A percentile compares a stretch with the other conserved stretches of the same genome.
phyloP scores from a whole-genome alignment of 345 rosid species.

The Salix dunnii region DNA sequence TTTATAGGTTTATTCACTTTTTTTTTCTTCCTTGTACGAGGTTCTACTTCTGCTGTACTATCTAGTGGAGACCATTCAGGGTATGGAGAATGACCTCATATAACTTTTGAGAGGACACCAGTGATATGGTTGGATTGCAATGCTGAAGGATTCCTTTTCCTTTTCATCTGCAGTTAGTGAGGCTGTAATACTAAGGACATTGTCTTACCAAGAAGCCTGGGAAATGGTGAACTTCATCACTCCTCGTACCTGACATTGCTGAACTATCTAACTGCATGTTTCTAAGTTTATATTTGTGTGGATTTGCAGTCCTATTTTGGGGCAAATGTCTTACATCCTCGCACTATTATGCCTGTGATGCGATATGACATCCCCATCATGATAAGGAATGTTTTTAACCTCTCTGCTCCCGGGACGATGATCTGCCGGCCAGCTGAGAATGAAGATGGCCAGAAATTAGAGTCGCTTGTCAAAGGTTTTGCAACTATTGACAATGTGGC shows the following conservation, averaged over 20 bases:
- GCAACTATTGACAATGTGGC: conserved; percentile 97
- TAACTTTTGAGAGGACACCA: conserved; percentile 1
- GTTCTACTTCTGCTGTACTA: neutral
- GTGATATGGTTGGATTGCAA: conserved; percentile 15
- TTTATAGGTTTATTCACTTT: neutral
- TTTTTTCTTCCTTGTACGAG: neutral
- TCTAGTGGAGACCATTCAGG: neutral
- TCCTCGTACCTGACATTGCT: conserved; percentile 15
- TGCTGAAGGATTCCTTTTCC: conserved; percentile 4
- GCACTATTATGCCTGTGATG: conserved; percentile 97
- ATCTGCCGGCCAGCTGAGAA: conserved; percentile 63
- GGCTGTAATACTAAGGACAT: conserved; percentile 77
- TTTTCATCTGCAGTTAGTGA: conserved; percentile 66
- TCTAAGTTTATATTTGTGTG: conserved; percentile 27
- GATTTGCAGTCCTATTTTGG: conserved; percentile 94
- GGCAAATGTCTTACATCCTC: conserved; percentile 97
- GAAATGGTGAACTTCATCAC: conserved; percentile 71
- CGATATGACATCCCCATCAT: conserved; percentile 84
- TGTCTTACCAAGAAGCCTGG: conserved; percentile 99
- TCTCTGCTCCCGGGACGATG: conserved; percentile 83
- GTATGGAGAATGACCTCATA: neutral
- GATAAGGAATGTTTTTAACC: conserved; percentile 87
- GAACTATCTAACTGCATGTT: conserved; percentile 4
- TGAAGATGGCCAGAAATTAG: conserved; percentile 43
- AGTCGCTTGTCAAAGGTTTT: conserved; percentile 82